Percentiles rank a stretch among this genome's conserved stretches.
phyloP scores from a whole-genome alignment of 805 yeast species.

The Starmerella geochares region DNA sequence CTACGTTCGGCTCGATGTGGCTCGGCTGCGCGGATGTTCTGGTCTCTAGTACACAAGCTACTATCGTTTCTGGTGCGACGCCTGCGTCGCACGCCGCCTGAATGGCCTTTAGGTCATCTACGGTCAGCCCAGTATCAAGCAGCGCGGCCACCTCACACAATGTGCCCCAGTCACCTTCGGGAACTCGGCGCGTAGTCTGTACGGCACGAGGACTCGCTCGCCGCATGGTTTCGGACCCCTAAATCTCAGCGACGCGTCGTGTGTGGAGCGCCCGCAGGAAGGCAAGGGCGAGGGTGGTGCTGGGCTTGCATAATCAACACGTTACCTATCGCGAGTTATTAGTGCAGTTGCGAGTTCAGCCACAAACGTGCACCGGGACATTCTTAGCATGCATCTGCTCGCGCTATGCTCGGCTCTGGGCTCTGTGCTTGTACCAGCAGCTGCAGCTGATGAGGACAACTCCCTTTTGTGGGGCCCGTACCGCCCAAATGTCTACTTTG shows the following conservation, averaged over 20 bases:
- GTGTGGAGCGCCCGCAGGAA: no score
- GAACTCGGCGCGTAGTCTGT: neutral
- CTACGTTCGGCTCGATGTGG: neutral
- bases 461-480: slow-evolving; percentile 87
- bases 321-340: neutral
- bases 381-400: neutral
- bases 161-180: neutral
- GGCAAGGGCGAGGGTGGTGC: neutral
- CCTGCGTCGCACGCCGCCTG: slow-evolving; percentile 29
- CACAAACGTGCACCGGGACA: neutral
- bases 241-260: neutral
- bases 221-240: neutral
- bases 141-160: slow-evolving; percentile 28
- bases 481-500: slow-evolving; percentile 75
- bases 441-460: slow-evolving; percentile 27
- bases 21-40: neutral
- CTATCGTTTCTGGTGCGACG: slow-evolving; percentile 29
- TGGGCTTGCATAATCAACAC: slow-evolving; percentile 5
- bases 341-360: neutral
- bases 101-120: slow-evolving; percentile 25
- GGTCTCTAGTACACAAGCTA: slow-evolving; percentile 13
- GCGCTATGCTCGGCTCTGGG: neutral
- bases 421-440: no score
- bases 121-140: slow-evolving; percentile 28
- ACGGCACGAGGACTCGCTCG: neutral